Conservation (phyloP, 2,329 filamentous ascomycete genomes). For the Scytalidium lignicola region DNA sequence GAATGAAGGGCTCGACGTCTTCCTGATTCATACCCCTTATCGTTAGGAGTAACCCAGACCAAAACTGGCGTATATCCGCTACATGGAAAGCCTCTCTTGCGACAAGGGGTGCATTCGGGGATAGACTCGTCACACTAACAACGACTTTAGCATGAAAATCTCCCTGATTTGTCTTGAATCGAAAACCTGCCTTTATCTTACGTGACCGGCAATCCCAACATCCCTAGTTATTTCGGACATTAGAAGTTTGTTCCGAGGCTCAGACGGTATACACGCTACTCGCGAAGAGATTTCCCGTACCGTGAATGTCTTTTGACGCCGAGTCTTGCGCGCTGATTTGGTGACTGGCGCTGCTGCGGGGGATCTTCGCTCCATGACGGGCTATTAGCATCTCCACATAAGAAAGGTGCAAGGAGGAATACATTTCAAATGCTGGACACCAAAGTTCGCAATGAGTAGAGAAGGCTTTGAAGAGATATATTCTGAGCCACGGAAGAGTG, state of each 20-base stretch:
- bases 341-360: not conserved
- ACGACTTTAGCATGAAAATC: not conserved
- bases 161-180: not conserved
- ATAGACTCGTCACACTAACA: not conserved
- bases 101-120: slow-evolving; percentile 2
- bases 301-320: not conserved
- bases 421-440: too few species aligned
- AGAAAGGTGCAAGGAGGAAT: too few species aligned
- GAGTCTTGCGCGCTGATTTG: not conserved
- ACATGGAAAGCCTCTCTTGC: not conserved
- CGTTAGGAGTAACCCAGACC: slow-evolving; percentile 3
- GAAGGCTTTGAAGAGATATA: not conserved
- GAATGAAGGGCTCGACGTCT: not conserved
- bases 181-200: not conserved
- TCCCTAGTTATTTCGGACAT: slow-evolving; percentile 1
- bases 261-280: too few species aligned
- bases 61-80: slow-evolving; percentile 2
- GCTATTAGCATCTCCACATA: too few species aligned
- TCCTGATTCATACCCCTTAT: slow-evolving; percentile 1
- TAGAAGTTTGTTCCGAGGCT: not conserved
- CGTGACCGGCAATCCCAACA: slow-evolving; percentile 5
- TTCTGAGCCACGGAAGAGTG: not conserved
- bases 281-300: not conserved
- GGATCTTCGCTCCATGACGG: not conserved
- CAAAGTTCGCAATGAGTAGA: not conserved